Conservation (phyloP, 2,329 filamentous ascomycete genomes). For the Neophaeococcomyces mojaviensis region DNA sequence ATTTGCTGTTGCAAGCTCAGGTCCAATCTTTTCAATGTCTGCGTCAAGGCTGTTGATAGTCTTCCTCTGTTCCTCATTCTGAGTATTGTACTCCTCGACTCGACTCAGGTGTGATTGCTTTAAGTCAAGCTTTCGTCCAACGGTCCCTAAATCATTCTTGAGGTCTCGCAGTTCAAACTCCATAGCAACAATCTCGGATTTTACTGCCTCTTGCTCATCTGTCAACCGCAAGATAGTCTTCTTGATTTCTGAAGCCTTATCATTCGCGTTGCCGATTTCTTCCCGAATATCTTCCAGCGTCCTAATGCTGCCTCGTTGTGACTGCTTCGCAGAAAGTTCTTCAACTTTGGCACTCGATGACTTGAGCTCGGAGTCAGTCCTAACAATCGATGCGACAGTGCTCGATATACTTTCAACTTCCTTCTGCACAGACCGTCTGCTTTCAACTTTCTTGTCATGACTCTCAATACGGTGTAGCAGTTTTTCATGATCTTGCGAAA, state of each 20-base stretch:
- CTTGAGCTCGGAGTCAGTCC: constrained; percentile 63
- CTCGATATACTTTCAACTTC: constrained; percentile 70
- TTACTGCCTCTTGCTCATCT: constrained; percentile 63
- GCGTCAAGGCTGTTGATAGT: constrained; percentile 61
- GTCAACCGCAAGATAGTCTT: constrained; percentile 58
- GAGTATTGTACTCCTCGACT: constrained; percentile 64
- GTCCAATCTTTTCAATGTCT: constrained; percentile 66
- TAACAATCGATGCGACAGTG: constrained; percentile 67
- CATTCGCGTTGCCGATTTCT: constrained; percentile 58
- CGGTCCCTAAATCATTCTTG: constrained; percentile 62
- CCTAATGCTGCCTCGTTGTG: constrained; percentile 55
- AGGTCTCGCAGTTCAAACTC: constrained; percentile 73
- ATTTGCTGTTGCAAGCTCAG: constrained; percentile 68
- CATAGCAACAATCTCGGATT: constrained; percentile 58
- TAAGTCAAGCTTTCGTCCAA: constrained; percentile 70
- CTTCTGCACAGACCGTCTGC: constrained; percentile 56
- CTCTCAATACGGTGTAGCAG: constrained; percentile 58
- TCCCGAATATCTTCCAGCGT: constrained; percentile 79
- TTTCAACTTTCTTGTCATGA: constrained; percentile 58
- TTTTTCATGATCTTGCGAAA: constrained; percentile 55
- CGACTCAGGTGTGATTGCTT: constrained; percentile 64
- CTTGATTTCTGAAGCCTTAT: constrained; percentile 60
- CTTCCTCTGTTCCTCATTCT: constrained; percentile 61
- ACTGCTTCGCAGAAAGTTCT: constrained; percentile 67
- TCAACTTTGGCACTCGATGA: constrained; percentile 67